These are phyloP conservation scores for Beauveria caledonica DNA, from an alignment of 2,329 filamentous ascomycete species.

Conservation along the genomic window DNA sequence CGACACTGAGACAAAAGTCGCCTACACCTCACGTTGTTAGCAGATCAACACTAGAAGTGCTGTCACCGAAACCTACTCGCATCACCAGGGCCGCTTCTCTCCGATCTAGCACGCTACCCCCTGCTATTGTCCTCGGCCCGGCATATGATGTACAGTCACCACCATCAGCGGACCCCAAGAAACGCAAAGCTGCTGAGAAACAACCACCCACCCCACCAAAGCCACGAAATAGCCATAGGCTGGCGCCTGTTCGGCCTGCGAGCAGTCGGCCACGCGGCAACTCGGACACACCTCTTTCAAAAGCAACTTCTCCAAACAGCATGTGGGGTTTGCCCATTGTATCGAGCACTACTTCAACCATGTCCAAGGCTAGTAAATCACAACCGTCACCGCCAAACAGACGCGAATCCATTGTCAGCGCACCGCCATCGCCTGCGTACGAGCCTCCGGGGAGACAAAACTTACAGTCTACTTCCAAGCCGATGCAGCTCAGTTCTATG, in stretches of 20 bases:
- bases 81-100: slow-evolving; percentile 22
- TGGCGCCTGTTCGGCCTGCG: not conserved
- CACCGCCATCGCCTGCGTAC: slow-evolving; percentile 30
- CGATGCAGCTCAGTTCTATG: slow-evolving; percentile 53
- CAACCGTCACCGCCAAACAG: slow-evolving; percentile 15
- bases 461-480: slow-evolving; percentile 24
- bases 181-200: slow-evolving; percentile 15
- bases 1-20: slow-evolving; percentile 3
- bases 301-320: slow-evolving; percentile 5
- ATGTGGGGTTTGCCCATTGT: slow-evolving; percentile 12
- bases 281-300: slow-evolving; percentile 11
- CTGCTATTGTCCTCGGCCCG: slow-evolving; percentile 19
- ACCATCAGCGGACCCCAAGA: slow-evolving; percentile 23
- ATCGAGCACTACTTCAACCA: slow-evolving; percentile 1
- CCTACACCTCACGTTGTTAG: slow-evolving; percentile 16
- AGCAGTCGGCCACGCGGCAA: slow-evolving; percentile 12
- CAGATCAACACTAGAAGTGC: slow-evolving; percentile 17
- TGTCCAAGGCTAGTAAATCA: slow-evolving; percentile 7
- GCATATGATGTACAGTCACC: slow-evolving; percentile 16
- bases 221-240: slow-evolving; percentile 22
- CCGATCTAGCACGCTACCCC: slow-evolving; percentile 21
- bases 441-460: slow-evolving; percentile 19
- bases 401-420: slow-evolving; percentile 18
- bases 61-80: slow-evolving; percentile 26
- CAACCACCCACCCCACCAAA: slow-evolving; percentile 30